These are phyloP conservation scores for Cinnamomum micranthum DNA, from an alignment of 164 flowering plant genomes.

Conservation along the genomic window DNA sequence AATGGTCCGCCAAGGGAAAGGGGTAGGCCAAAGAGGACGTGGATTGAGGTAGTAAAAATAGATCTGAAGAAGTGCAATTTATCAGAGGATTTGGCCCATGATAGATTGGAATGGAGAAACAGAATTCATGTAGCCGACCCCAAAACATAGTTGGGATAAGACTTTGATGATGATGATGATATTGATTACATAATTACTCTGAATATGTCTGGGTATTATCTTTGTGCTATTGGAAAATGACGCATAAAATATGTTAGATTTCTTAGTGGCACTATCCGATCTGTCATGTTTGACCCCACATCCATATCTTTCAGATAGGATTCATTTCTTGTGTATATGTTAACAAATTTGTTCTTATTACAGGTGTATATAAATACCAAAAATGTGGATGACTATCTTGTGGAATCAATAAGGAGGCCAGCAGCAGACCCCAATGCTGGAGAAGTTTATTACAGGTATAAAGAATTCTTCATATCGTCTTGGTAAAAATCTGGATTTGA, in stretches of 20 bases:
- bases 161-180: too few relatives aligned
- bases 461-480: background rate
- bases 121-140: too few relatives aligned
- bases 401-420: conserved; percentile 77
- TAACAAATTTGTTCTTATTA: conserved; percentile 2
- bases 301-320: background rate
- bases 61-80: too few relatives aligned
- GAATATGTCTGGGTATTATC: background rate
- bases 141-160: too few relatives aligned
- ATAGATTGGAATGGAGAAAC: too few relatives aligned
- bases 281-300: background rate
- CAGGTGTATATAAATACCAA: conserved; percentile 80
- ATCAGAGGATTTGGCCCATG: too few relatives aligned
- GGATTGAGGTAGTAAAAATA: too few relatives aligned
- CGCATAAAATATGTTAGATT: background rate
- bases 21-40: too few relatives aligned
- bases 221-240: background rate
- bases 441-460: conserved; percentile 95
- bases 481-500: too few relatives aligned
- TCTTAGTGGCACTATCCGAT: background rate
- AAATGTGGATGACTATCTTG: conserved; percentile 95
- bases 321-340: background rate
- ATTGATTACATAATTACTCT: too few relatives aligned
- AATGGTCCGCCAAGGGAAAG: too few relatives aligned
- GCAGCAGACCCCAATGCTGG: conserved; percentile 93